Evolutionary conservation across 163 green algal genomes (phyloP).

Genomic region (Chloromonas sp.): DNA sequence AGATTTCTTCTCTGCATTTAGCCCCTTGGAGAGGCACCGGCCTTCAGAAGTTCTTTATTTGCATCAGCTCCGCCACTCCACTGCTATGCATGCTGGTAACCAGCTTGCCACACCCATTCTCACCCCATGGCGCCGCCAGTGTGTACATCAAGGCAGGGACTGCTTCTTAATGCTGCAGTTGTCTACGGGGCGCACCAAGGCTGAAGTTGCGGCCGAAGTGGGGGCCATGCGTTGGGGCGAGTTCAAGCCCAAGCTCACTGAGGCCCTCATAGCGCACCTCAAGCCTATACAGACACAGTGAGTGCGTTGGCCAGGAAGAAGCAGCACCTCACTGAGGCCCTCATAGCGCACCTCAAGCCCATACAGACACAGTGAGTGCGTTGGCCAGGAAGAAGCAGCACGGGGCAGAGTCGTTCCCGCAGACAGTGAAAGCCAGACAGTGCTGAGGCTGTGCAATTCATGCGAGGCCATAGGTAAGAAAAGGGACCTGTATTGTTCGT

Average conservation of each 20-base stretch:
- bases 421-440: background rate
- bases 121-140: no score
- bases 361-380: slow-evolving; percentile 65
- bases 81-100: no score
- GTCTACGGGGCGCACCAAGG: slow-evolving; percentile 34
- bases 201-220: slow-evolving; percentile 70
- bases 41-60: no score
- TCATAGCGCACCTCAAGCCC: slow-evolving; percentile 84
- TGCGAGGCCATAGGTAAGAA: background rate
- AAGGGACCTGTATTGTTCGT: background rate
- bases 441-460: background rate
- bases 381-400: background rate
- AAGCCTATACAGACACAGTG: slow-evolving; percentile 75
- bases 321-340: slow-evolving; percentile 42
- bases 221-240: slow-evolving; percentile 78
- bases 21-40: no score
- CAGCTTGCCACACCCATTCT: no score
- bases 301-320: background rate
- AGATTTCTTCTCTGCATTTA: no score
- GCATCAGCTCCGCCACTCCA: no score
- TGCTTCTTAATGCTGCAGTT: background rate
- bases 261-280: slow-evolving; percentile 87
- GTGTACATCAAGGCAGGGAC: no score
- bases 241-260: slow-evolving; percentile 94
- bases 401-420: slow-evolving; percentile 53